Percentiles rank a stretch among this genome's conserved stretches.
phyloP scores from a whole-genome alignment of 306 rosid species.

The Medicago ruthenica region DNA sequence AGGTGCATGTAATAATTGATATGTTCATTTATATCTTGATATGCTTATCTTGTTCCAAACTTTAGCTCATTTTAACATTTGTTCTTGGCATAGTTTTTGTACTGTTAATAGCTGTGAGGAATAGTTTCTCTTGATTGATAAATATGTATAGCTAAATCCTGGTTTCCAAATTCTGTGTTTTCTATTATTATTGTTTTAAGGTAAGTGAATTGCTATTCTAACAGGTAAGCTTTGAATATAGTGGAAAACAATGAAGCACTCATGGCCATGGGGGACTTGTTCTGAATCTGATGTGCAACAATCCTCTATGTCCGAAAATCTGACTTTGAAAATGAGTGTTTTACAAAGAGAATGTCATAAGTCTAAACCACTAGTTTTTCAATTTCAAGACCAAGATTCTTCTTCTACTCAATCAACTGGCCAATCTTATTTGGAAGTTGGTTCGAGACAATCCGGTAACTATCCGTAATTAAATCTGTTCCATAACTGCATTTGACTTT shows the following conservation, averaged over 20 bases:
- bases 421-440: conserved; percentile 57
- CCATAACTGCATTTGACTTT: background rate
- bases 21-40: background rate
- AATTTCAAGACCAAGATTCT: conserved; percentile 67
- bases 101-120: background rate
- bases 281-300: conserved; percentile 49
- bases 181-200: background rate
- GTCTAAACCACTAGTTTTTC: conserved; percentile 51
- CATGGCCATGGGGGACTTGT: conserved; percentile 40
- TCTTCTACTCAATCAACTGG: conserved; percentile 70
- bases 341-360: conserved; percentile 49
- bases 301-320: conserved; percentile 52
- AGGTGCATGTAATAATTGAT: background rate
- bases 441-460: conserved; percentile 56
- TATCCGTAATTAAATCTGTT: background rate
- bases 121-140: background rate
- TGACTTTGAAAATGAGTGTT: conserved; percentile 57
- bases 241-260: conserved; percentile 38
- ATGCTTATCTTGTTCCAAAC: background rate
- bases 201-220: conserved; percentile 39
- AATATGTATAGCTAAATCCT: background rate
- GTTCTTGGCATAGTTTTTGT: no score
- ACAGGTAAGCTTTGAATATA: background rate
- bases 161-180: background rate
- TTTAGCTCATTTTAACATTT: no score